phyloP scores from a whole-genome alignment of 306 rosid genomes.

The Begonia masoniana region DNA sequence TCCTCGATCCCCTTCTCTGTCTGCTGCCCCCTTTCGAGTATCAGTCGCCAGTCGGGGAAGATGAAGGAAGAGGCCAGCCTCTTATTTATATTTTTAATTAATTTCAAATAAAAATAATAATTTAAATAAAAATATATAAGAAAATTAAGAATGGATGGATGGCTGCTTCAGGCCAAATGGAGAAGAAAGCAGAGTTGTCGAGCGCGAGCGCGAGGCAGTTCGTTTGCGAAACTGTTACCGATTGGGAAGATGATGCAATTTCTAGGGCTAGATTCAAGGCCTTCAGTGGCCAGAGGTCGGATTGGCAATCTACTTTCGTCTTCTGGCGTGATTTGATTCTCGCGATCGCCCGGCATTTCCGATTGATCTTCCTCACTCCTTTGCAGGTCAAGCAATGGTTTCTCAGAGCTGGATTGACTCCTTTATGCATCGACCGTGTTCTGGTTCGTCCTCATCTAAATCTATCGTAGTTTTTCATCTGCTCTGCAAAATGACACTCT shows the following conservation, averaged over 20 bases:
- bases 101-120: too few species aligned
- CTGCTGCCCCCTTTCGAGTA: background rate
- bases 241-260: constrained; percentile 63
- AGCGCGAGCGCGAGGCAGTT: constrained; percentile 27
- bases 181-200: constrained; percentile 9
- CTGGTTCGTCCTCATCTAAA: constrained; percentile 31
- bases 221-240: constrained; percentile 35
- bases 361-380: constrained; percentile 37
- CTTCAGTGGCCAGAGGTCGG: constrained; percentile 75
- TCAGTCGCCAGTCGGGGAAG: background rate
- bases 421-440: constrained; percentile 64
- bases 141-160: too few species aligned
- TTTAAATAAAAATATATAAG: too few species aligned
- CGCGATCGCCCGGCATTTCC: constrained; percentile 37
- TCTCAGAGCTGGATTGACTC: constrained; percentile 66
- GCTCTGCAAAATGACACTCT: background rate
- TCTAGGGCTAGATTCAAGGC: constrained; percentile 68
- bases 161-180: constrained; percentile 18
- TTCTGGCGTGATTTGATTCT: constrained; percentile 69
- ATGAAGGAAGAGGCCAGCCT: too few species aligned
- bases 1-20: background rate
- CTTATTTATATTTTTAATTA: too few species aligned
- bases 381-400: constrained; percentile 42
- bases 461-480: background rate
- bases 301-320: constrained; percentile 53